Base-by-base conservation (phyloP, 2,329 filamentous ascomycete genomes). In the Calonectria hongkongensis region DNA sequence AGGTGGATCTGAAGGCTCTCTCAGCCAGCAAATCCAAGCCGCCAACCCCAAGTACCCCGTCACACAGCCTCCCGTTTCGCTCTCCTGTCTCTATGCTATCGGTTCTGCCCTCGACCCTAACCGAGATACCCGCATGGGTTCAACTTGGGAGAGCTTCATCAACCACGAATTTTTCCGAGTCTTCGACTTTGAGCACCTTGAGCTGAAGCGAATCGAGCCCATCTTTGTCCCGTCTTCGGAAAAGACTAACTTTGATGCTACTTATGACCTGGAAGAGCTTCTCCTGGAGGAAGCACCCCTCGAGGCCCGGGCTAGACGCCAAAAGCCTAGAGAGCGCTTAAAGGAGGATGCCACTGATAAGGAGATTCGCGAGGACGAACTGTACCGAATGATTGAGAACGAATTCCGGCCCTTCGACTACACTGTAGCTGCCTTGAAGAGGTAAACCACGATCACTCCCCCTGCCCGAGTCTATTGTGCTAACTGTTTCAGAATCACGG, bases 241-340 rank as follows among this genome's bases (percentile, higher is more conserved):
- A 62, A 99, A 99, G 89, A 98, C 97, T 4, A 99, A 99, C 83
- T 99, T 99, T 78, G 97, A 99, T 84, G 97, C 97, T 5, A 99
- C 97, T 0, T 98, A 99, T 82, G 97, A 99, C 83, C 86, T 99
- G 64, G 97, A 99, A 82, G 97, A 99, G 83, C 85, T 99, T 25
- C 86, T 99, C 2, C 85, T 99, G 54, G 97, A 99, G 84, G 97
- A 99, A 83, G 97, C 97, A 15, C 97, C 97, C 1, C 86, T 99
- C 6, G 97, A 99, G 84, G 97, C 97, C 68, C 90, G 97, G 80
- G 95, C 97, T 64, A 91, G 97, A 78, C 92, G 96, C 81, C 97
- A 98, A 83, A 98, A 98, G 84, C 97, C 97, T 2, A 90, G 97
- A 74, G 96, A 98, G 76, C 93, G 94, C 76, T 87, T 99, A 81